Evolutionary conservation across 352 stramenopile species (phyloP).

Genomic region (Paralagenidium karlingii): DNA sequence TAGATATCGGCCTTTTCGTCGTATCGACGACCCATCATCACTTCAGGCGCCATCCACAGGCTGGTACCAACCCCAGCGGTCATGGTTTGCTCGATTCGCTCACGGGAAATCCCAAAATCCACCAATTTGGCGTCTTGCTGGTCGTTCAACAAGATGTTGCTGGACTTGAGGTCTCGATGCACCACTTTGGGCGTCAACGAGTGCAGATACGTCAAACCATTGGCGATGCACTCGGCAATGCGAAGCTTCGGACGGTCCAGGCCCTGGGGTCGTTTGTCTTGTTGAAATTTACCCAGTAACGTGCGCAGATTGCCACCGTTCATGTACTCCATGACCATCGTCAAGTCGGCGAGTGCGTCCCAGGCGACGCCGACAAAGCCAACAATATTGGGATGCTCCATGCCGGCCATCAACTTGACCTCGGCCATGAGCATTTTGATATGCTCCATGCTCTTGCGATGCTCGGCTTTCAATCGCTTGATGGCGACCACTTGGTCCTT

Average conservation of each 20-base stretch:
- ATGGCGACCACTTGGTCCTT: conserved; percentile 42
- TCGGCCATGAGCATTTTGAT: conserved; percentile 29
- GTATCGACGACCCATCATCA: conserved; percentile 30
- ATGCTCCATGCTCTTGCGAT: conserved; percentile 46
- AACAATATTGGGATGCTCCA: conserved; percentile 29
- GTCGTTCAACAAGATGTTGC: conserved; percentile 29
- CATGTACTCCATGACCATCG: conserved; percentile 27
- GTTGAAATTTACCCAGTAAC: conserved; percentile 12
- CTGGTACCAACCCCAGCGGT: conserved; percentile 21
- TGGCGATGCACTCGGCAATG: conserved; percentile 24
- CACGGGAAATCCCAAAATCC: conserved; percentile 35
- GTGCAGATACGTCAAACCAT: conserved; percentile 40
- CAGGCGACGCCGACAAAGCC: conserved; percentile 31
- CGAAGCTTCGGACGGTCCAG: conserved; percentile 25
- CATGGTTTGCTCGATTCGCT: conserved; percentile 27
- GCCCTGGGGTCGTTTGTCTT: conserved; percentile 12
- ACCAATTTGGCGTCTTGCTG: conserved; percentile 28
- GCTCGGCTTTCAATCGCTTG: conserved; percentile 60
- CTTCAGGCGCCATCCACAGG: conserved; percentile 29
- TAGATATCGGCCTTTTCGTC: conserved; percentile 27
- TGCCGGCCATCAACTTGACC: conserved; percentile 23
- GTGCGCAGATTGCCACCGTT: conserved; percentile 23
- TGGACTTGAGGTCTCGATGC: conserved; percentile 42
- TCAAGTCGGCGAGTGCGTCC: conserved; percentile 28
- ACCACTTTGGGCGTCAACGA: conserved; percentile 21